These are phyloP conservation scores for Pseudonitzschia multiseries DNA, from an alignment of 108 stramenopile species.

Conservation along the genomic window DNA sequence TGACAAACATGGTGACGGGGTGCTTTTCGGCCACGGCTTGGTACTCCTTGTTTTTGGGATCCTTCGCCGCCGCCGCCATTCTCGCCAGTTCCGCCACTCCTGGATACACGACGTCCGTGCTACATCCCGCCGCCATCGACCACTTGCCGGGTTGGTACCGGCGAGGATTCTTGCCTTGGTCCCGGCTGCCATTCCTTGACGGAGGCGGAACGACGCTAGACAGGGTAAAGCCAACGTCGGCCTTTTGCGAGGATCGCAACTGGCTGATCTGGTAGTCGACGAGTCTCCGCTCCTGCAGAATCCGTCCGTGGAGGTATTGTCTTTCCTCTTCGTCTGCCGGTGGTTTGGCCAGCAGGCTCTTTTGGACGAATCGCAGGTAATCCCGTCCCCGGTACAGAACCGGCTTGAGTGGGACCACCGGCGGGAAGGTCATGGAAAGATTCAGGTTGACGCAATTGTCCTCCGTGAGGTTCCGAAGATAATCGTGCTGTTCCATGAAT, in stretches of 20 bases:
- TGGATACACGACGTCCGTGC: conserved; percentile 35
- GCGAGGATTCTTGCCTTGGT: background rate
- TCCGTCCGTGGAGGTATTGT: conserved; percentile 13
- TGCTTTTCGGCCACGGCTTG: conserved; percentile 15
- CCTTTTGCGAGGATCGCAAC: conserved; percentile 33
- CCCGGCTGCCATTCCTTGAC: background rate
- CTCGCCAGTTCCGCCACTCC: conserved; percentile 19
- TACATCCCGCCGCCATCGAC: conserved; percentile 39
- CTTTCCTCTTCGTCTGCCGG: conserved; percentile 20
- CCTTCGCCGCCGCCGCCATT: conserved; percentile 23
- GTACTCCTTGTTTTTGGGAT: background rate
- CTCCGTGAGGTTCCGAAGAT: conserved; percentile 35
- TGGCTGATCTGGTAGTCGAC: conserved; percentile 39
- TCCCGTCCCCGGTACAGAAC: conserved; percentile 21
- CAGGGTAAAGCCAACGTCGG: conserved; percentile 34
- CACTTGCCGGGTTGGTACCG: conserved; percentile 25
- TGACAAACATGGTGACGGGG: conserved; percentile 33
- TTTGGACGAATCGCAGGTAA: conserved; percentile 22
- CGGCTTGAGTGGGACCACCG: conserved; percentile 22
- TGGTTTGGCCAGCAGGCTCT: background rate
- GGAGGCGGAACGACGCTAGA: conserved; percentile 22
- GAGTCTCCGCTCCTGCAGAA: conserved; percentile 30
- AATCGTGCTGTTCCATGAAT: conserved; percentile 42
- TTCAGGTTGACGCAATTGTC: conserved; percentile 30
- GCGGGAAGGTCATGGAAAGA: conserved; percentile 37